Conservation (phyloP, 2,329 filamentous ascomycete species). For the Hypoxylon sp. region DNA sequence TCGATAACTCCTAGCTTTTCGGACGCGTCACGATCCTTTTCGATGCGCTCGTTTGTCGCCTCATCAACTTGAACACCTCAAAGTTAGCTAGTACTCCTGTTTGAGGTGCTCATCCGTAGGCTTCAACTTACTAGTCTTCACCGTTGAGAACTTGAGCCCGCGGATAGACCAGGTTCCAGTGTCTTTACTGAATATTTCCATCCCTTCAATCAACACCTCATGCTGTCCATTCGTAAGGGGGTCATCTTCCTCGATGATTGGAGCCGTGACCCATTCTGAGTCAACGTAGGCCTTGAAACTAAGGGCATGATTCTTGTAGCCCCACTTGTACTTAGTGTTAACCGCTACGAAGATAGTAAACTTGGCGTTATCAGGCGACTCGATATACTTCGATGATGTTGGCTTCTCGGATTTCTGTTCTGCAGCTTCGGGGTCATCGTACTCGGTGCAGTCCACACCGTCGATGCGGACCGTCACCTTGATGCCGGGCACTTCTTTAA, state of each 20-base stretch:
- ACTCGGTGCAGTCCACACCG: slow-evolving; percentile 42
- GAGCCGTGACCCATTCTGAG: slow-evolving; percentile 32
- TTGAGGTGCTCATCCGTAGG: not conserved
- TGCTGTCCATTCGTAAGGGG: not conserved
- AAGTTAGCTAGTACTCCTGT: not conserved
- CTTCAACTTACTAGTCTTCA: slow-evolving; percentile 46
- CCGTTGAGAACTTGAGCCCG: slow-evolving; percentile 47
- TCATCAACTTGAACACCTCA: slow-evolving; percentile 44
- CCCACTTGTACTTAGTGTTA: slow-evolving; percentile 45
- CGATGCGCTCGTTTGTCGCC: slow-evolving; percentile 44
- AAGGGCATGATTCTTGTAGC: slow-evolving; percentile 44
- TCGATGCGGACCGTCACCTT: slow-evolving; percentile 45
- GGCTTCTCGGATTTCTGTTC: slow-evolving; percentile 23
- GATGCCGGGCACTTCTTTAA: slow-evolving; percentile 46
- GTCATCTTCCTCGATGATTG: not conserved
- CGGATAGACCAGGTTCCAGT: slow-evolving; percentile 27
- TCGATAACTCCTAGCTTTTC: slow-evolving; percentile 49
- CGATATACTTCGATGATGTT: slow-evolving; percentile 49
- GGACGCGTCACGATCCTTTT: slow-evolving; percentile 44
- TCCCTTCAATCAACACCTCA: not conserved
- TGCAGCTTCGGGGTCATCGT: slow-evolving; percentile 45
- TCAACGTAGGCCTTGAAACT: slow-evolving; percentile 43
- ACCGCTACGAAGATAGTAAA: slow-evolving; percentile 46
- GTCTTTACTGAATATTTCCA: not conserved
- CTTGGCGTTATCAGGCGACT: slow-evolving; percentile 48